A percentile compares a stretch with the other conserved stretches of the same genome.
Conservation (phyloP, 805 yeast genomes). For the Wickerhamomyces chambardii region DNA sequence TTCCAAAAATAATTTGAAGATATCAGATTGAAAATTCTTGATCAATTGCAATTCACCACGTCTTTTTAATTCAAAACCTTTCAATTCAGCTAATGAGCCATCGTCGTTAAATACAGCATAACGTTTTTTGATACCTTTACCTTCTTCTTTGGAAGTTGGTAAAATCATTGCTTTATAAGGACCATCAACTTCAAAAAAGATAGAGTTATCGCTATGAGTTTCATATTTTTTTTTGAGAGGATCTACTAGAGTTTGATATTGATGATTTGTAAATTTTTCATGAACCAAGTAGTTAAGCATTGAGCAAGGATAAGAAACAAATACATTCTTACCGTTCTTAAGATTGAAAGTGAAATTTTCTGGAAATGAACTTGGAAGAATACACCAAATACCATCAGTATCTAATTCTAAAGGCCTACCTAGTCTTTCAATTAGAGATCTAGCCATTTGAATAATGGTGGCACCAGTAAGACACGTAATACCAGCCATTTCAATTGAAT, state of each 20-base stretch:
- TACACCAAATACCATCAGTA: constrained; percentile 99
- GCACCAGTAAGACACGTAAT: constrained; percentile 98
- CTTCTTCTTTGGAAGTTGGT: constrained; percentile 97
- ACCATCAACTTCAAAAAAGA: constrained; percentile 97
- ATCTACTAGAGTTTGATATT: constrained; percentile 82
- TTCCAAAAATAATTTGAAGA: constrained; percentile 83
- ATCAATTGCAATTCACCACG: constrained; percentile 93
- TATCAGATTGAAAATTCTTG: constrained; percentile 91
- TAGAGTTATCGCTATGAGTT: constrained; percentile 82
- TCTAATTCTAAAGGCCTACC: constrained; percentile 96
- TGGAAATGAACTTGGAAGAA: constrained; percentile 87
- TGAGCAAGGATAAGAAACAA: constrained; percentile 88
- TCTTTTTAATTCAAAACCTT: constrained; percentile 94
- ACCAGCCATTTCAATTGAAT: constrained; percentile 99
- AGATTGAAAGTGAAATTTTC: constrained; percentile 70
- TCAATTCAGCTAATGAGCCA: constrained; percentile 88
- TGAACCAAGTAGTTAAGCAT: constrained; percentile 94
- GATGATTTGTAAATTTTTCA: constrained; percentile 84
- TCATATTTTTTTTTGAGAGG: constrained; percentile 60
- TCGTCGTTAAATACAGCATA: constrained; percentile 96
- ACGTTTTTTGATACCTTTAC: constrained; percentile 90
- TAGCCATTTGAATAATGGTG: constrained; percentile 95
- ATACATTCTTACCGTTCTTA: constrained; percentile 69
- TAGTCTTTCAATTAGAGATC: constrained; percentile 79
- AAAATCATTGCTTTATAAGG: constrained; percentile 96